Conservation (phyloP, 106 monocot species). For the Gastrodia elata region DNA sequence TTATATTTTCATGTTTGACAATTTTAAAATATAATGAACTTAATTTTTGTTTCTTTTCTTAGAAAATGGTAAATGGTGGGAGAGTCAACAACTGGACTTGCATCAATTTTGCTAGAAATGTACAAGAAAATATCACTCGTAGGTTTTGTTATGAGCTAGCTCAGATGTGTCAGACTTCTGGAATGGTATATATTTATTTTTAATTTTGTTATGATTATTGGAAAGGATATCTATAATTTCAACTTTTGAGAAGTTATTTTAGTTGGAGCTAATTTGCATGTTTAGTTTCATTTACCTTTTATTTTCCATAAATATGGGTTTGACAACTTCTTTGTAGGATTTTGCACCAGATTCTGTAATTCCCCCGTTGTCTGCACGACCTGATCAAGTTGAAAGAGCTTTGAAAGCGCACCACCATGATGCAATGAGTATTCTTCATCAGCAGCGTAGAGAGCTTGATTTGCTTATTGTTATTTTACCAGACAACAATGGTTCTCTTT, state of each 20-base stretch:
- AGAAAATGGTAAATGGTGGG: slow-evolving; percentile 72
- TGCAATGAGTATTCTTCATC: slow-evolving; percentile 33
- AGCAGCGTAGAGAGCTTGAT: slow-evolving; percentile 37
- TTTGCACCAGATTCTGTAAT: slow-evolving; percentile 42
- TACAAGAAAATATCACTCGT: slow-evolving; percentile 28
- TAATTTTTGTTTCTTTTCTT: neutral
- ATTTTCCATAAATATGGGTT: neutral
- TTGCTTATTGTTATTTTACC: slow-evolving; percentile 61
- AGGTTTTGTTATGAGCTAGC: slow-evolving; percentile 42
- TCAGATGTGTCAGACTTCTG: slow-evolving; percentile 41
- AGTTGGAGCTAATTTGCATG: too few species aligned
- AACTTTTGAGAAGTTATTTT: neutral
- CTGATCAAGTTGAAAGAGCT: slow-evolving; percentile 51
- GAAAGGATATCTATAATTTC: neutral
- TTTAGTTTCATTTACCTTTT: neutral
- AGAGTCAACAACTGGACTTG: slow-evolving; percentile 47
- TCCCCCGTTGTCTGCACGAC: slow-evolving; percentile 19
- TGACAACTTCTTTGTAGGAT: slow-evolving; percentile 21
- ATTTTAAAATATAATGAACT: too few species aligned
- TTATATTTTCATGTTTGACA: too few species aligned
- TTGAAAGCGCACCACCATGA: slow-evolving; percentile 41
- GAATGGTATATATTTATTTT: slow-evolving; percentile 25
- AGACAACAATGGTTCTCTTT: slow-evolving; percentile 61
- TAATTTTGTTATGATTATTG: neutral
- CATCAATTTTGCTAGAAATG: slow-evolving; percentile 44